Evolutionary conservation across 768 basidiomycete genomes (phyloP).

Genomic region (Suillus hirtellus): DNA sequence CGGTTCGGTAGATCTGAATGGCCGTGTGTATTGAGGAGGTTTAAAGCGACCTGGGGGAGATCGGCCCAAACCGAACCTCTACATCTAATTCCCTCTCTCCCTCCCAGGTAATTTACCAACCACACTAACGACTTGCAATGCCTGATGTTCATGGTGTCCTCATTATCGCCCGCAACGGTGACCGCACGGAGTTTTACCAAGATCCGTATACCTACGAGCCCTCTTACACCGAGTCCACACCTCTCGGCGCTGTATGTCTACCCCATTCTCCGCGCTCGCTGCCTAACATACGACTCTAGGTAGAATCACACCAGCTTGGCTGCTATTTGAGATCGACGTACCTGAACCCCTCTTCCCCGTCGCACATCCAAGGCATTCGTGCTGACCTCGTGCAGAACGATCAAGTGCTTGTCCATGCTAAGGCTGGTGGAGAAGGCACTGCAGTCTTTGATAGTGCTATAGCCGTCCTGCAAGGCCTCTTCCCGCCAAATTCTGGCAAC

Average conservation of each 20-base stretch:
- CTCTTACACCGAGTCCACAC: conserved; percentile 67
- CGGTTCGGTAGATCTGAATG: conserved; percentile 7
- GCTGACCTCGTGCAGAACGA: conserved; percentile 66
- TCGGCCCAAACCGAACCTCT: neutral
- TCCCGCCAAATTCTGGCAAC: conserved; percentile 72
- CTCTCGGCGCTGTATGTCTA: conserved; percentile 65
- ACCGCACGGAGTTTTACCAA: conserved; percentile 68
- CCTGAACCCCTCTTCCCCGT: conserved; percentile 63
- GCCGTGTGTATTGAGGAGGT: neutral
- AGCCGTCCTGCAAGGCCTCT: conserved; percentile 80
- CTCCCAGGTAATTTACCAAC: neutral
- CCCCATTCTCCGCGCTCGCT: neutral
- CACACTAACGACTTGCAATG: neutral
- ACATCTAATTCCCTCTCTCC: neutral
- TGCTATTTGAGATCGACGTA: conserved; percentile 60
- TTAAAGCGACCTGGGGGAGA: conserved; percentile 3
- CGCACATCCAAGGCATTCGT: conserved; percentile 68
- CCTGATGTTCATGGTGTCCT: conserved; percentile 71
- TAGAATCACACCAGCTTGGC: conserved; percentile 68
- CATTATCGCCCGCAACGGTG: conserved; percentile 75
- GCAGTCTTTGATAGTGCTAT: conserved; percentile 84
- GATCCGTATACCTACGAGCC: conserved; percentile 69
- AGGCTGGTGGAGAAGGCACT: conserved; percentile 77
- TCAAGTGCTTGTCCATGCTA: conserved; percentile 74
- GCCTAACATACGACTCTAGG: conserved; percentile 39